Evolutionary conservation across 2,329 filamentous ascomycete species (phyloP).

Genomic region (Didymella segeticola): DNA sequence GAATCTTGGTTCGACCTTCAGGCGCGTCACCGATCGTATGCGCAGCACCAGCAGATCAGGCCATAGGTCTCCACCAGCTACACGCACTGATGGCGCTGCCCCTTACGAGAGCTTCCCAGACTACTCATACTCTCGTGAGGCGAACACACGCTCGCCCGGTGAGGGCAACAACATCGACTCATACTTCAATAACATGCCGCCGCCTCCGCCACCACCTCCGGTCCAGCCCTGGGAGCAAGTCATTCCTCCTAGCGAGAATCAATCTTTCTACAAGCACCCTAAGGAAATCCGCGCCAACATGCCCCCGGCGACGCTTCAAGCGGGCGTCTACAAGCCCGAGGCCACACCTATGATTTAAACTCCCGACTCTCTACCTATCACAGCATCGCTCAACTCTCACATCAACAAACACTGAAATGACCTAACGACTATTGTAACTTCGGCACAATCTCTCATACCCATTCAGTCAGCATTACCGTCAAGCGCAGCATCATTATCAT

Average conservation of each 20-base stretch:
- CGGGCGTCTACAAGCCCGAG: slow-evolving; percentile 49
- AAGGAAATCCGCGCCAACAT: slow-evolving; percentile 59
- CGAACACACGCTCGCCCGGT: slow-evolving; percentile 35
- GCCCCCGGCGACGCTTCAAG: slow-evolving; percentile 55
- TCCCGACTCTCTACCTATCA: not conserved
- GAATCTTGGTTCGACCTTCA: slow-evolving; percentile 59
- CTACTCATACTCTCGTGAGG: slow-evolving; percentile 36
- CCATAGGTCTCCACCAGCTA: slow-evolving; percentile 55
- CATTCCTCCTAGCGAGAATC: slow-evolving; percentile 43
- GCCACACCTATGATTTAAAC: slow-evolving; percentile 47
- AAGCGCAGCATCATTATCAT: slow-evolving; percentile 14
- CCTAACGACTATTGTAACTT: slow-evolving; percentile 38
- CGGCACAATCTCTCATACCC: slow-evolving; percentile 28
- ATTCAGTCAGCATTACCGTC: slow-evolving; percentile 5
- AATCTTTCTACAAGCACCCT: slow-evolving; percentile 49
- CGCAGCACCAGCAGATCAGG: slow-evolving; percentile 63
- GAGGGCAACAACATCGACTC: slow-evolving; percentile 36
- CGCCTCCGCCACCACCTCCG: slow-evolving; percentile 48
- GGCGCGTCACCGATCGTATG: slow-evolving; percentile 63
- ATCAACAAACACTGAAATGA: slow-evolving; percentile 34
- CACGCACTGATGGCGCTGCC: slow-evolving; percentile 35
- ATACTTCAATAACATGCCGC: slow-evolving; percentile 40
- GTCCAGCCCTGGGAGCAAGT: slow-evolving; percentile 49
- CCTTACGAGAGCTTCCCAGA: slow-evolving; percentile 55
- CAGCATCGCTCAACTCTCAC: slow-evolving; percentile 1